Base-by-base conservation (phyloP, 2,329 filamentous ascomycete genomes). In the Nannizzia gypsea region DNA sequence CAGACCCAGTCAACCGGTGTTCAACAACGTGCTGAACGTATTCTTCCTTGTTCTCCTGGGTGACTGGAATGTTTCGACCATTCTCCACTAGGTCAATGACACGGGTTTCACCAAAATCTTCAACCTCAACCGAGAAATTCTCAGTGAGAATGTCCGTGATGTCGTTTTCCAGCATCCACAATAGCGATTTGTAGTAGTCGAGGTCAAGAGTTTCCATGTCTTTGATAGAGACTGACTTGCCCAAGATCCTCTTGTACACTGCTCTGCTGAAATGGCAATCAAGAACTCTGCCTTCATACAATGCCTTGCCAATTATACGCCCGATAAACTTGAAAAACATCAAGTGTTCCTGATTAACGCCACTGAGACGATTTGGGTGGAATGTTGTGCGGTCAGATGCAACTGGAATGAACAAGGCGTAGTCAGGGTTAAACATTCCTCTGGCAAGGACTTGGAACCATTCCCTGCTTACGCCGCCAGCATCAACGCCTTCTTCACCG, bases 291-390 rank as follows among this genome's bases (percentile, higher is more conserved):
- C 90, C 89, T 77, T 99, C 95, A 73, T 97, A 99, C 56, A 99
- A 81, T 40, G 93, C 93, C 76, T 99, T 99, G 68, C 93, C 95
- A 67, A 99, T 99, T 74, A 99, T 90, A 56, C 93, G 89, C 46
- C 93, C 93, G 68, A 99, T 96, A 76, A 99, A 99, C 72, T 97
- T 97, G 83, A 99, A 99, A 82, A 96, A 99, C 79, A 90, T 85
- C 62, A 97, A 76, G 78, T 99, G 95, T 74, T 99, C 92, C 36
- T 89, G 86, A 71, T 99, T 99, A 81, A 97, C 86, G 50, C 85
- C 85, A 74, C 92, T 97, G 64, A 95, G 82, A 70, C 90, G 90
- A 74, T 96, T 99, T 15, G 95, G 93, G 73, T 99, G 93, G 86
- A 99, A 99, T 0, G 93, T 99, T 0, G 95, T 99, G 59, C 92